Evolutionary conservation across 1,284 basidiomycete genomes (phyloP).

Genomic region (Ceratobasidium sp.): DNA sequence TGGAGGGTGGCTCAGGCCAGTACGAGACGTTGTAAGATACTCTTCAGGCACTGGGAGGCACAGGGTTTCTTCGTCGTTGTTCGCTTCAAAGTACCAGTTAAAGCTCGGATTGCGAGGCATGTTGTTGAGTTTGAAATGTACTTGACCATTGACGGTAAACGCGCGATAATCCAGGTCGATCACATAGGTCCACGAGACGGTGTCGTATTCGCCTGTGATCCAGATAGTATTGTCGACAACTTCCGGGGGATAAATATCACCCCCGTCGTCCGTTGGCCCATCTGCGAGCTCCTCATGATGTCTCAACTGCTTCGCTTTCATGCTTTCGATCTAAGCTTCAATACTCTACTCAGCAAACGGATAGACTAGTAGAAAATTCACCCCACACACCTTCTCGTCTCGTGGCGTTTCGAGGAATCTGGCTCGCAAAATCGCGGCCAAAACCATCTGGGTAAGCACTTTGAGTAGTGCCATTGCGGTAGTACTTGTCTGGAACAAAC

Average conservation of each 20-base stretch:
- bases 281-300: too few species aligned
- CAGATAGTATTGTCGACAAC: not conserved
- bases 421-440: not conserved
- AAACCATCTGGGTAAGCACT: not conserved
- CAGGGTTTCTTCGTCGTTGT: too few species aligned
- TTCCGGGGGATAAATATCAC: not conserved
- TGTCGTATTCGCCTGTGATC: not conserved
- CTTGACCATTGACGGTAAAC: slow-evolving; percentile 34
- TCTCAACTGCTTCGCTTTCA: not conserved
- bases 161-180: slow-evolving; percentile 31
- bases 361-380: too few species aligned
- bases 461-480: not conserved
- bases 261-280: too few species aligned
- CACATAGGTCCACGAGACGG: slow-evolving; percentile 10
- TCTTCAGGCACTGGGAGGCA: not conserved
- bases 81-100: not conserved
- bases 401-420: not conserved
- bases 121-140: slow-evolving; percentile 23
- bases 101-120: slow-evolving; percentile 5
- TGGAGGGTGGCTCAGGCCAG: slow-evolving; percentile 1
- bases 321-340: not conserved
- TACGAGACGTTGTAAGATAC: slow-evolving; percentile 1
- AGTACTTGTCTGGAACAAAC: slow-evolving; percentile 14
- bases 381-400: not conserved
- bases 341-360: too few species aligned